phyloP scores from a whole-genome alignment of 345 rosid genomes.

The Bruguiera parviflora region DNA sequence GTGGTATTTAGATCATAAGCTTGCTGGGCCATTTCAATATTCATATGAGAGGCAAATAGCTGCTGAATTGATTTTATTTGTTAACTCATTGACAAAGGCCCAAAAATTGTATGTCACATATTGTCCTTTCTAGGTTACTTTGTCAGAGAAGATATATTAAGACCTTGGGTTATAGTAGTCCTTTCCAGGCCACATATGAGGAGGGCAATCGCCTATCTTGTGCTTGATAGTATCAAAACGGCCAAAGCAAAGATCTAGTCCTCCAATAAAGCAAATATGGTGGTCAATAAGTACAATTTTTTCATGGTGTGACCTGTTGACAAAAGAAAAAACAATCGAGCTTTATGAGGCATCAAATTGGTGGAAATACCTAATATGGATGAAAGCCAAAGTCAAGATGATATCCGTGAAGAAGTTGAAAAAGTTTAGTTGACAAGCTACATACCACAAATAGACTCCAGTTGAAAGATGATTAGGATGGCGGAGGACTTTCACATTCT shows the following conservation, averaged over 20 bases:
- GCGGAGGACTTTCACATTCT: slow-evolving; percentile 80
- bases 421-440: background rate
- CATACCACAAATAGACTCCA: slow-evolving; percentile 80
- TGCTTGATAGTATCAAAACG: slow-evolving; percentile 80
- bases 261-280: slow-evolving; percentile 83
- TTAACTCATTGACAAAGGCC: too few relatives aligned
- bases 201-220: slow-evolving; percentile 65
- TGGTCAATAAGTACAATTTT: slow-evolving; percentile 84
- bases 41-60: too few relatives aligned
- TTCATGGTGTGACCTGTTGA: slow-evolving; percentile 89
- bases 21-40: too few relatives aligned
- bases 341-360: slow-evolving; percentile 13
- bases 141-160: background rate
- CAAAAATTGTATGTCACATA: background rate
- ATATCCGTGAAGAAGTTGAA: too few relatives aligned
- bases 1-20: too few relatives aligned
- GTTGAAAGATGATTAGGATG: slow-evolving; percentile 81
- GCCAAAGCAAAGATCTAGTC: slow-evolving; percentile 89
- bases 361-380: background rate
- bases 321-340: slow-evolving; percentile 10
- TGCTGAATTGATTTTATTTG: too few relatives aligned
- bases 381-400: too few relatives aligned
- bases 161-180: slow-evolving; percentile 96
- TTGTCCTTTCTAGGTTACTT: background rate
- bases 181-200: slow-evolving; percentile 82